phyloP scores from a whole-genome alignment of 2,329 filamentous ascomycete genomes.

The Dothistroma pini region DNA sequence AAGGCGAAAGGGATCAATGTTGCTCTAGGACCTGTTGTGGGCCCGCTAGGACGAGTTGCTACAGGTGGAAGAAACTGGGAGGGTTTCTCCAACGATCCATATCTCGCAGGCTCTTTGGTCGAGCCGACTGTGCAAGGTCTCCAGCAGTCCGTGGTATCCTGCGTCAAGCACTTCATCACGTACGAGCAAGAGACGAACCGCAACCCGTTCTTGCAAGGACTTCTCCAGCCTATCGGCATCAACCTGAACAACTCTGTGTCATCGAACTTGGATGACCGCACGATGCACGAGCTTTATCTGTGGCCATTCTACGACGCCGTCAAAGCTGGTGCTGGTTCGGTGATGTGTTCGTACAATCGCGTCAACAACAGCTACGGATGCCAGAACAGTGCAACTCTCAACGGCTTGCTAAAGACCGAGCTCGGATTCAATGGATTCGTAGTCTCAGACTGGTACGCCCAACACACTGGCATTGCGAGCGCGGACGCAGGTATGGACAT shows the following conservation, averaged over 20 bases:
- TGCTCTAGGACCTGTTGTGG: conserved; percentile 31
- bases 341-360: conserved; percentile 74
- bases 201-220: conserved; percentile 20
- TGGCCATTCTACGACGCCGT: conserved; percentile 69
- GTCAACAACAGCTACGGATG: conserved; percentile 55
- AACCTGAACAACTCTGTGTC: conserved; percentile 43
- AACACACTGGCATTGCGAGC: conserved; percentile 31
- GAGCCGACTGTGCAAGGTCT: conserved; percentile 26
- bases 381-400: conserved; percentile 65
- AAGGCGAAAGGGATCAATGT: conserved; percentile 32
- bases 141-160: conserved; percentile 39
- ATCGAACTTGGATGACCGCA: conserved; percentile 31
- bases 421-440: conserved; percentile 36
- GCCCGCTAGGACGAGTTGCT: conserved; percentile 31
- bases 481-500: conserved; percentile 34
- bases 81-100: conserved; percentile 62
- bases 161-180: conserved; percentile 29
- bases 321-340: conserved; percentile 67
- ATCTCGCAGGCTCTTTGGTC: conserved; percentile 28
- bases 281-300: conserved; percentile 49
- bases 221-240: conserved; percentile 19
- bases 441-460: conserved; percentile 50
- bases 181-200: conserved; percentile 32
- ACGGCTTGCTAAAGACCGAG: conserved; percentile 65
- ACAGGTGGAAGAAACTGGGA: conserved; percentile 35